These are phyloP conservation scores for Phlyctochytrium planicorne DNA, from an alignment of 192 early-diverging fungal genomes.

Conservation along the genomic window DNA sequence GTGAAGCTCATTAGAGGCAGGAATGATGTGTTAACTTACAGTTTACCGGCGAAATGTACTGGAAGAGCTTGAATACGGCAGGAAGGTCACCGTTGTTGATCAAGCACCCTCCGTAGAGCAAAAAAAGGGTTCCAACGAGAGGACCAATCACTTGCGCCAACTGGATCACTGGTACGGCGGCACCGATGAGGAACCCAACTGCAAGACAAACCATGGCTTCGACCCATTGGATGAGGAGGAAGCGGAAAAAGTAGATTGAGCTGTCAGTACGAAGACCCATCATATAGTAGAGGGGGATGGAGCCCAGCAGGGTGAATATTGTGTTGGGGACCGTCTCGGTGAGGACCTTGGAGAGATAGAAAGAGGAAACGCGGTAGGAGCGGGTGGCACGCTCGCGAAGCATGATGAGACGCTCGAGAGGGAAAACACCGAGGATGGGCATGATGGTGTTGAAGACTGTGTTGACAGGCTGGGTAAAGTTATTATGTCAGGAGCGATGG, in stretches of 20 bases:
- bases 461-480: constrained; percentile 1
- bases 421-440: constrained; percentile 46
- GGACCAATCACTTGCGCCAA: constrained; percentile 39
- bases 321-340: constrained; percentile 37
- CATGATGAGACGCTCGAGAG: constrained; percentile 19
- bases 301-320: constrained; percentile 23
- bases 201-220: constrained; percentile 11
- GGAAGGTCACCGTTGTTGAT: constrained; percentile 30
- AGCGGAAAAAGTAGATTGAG: constrained; percentile 11
- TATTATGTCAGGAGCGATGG: too few relatives aligned
- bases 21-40: neutral
- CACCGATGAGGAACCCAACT: constrained; percentile 35
- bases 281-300: constrained; percentile 37
- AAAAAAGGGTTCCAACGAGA: constrained; percentile 33
- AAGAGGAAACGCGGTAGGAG: constrained; percentile 62
- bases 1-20: too few relatives aligned
- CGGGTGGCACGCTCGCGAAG: constrained; percentile 63
- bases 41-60: constrained; percentile 3
- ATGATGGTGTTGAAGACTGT: constrained; percentile 37
- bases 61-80: constrained; percentile 19
- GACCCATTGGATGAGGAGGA: constrained; percentile 7
- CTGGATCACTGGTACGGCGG: constrained; percentile 28
- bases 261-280: constrained; percentile 16
- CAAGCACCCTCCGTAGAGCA: constrained; percentile 38
- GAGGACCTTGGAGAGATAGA: constrained; percentile 63